Evolutionary conservation across 2,329 filamentous ascomycete species (phyloP).

Genomic region (Beauveria scarabaeidicola): DNA sequence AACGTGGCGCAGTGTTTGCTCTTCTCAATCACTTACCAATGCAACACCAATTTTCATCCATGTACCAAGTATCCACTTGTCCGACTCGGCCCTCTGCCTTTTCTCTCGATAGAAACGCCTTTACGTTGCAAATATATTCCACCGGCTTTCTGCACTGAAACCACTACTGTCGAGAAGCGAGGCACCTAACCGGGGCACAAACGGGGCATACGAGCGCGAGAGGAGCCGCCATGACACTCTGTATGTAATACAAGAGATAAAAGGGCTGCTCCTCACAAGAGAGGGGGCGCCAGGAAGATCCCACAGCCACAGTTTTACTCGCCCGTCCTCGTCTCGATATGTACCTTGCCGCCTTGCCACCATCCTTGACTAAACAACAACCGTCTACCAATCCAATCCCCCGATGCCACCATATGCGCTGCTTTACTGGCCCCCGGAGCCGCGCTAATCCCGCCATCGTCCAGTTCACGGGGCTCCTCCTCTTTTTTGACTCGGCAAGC

Average conservation of each 20-base stretch:
- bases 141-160: not conserved
- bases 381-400: constrained; percentile 1
- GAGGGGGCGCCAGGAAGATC: not conserved
- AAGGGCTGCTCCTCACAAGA: not conserved
- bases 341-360: not conserved
- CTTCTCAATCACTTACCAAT: not conserved
- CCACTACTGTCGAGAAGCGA: not conserved
- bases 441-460: constrained; percentile 6
- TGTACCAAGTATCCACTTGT: no score
- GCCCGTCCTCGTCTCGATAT: not conserved
- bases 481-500: no score
- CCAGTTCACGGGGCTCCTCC: not conserved
- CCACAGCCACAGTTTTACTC: not conserved
- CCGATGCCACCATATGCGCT: constrained; percentile 2
- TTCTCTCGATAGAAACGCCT: no score
- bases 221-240: not conserved
- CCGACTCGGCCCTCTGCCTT: not conserved
- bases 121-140: no score
- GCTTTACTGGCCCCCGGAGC: constrained; percentile 5
- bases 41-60: not conserved
- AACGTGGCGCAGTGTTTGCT: not conserved
- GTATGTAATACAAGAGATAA: not conserved
- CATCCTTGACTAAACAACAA: not conserved
- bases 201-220: not conserved
- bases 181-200: not conserved